These are phyloP conservation scores for Trichoderma asperellum DNA, from an alignment of 2,329 filamentous ascomycete species.

Conservation along the genomic window DNA sequence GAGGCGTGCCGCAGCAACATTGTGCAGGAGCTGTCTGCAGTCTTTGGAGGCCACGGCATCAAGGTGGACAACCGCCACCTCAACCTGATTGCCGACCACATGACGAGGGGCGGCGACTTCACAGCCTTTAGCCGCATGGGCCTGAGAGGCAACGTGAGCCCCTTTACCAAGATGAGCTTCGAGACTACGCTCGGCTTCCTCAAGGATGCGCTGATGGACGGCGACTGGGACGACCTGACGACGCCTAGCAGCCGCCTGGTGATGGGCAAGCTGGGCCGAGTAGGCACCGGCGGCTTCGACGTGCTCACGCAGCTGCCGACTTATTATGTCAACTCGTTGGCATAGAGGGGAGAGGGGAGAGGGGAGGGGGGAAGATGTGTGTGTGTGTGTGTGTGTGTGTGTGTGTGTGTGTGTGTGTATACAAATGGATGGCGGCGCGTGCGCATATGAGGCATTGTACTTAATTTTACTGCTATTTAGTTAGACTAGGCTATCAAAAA, in stretches of 20 bases:
- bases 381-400: background rate
- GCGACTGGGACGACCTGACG: constrained; percentile 85
- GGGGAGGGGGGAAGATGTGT: no score
- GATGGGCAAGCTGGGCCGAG: constrained; percentile 76
- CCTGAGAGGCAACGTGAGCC: constrained; percentile 79
- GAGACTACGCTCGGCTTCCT: constrained; percentile 95
- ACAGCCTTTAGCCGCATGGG: constrained; percentile 92
- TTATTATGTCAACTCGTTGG: constrained; percentile 44
- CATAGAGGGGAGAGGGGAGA: background rate
- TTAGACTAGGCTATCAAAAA: background rate
- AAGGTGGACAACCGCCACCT: constrained; percentile 88
- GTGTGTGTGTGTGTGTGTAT: background rate
- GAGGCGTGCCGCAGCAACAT: constrained; percentile 90
- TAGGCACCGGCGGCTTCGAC: constrained; percentile 92
- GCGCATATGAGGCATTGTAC: background rate
- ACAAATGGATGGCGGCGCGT: background rate
- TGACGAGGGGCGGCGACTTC: constrained; percentile 92
- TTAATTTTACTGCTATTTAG: constrained; percentile 13
- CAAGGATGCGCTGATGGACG: constrained; percentile 86
- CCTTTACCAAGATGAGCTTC: constrained; percentile 99
- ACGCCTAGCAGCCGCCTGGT: constrained; percentile 89
- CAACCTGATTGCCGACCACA: constrained; percentile 94
- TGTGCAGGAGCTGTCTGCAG: constrained; percentile 79
- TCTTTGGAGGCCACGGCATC: constrained; percentile 92
- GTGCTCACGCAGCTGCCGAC: constrained; percentile 69